A percentile compares a stretch with the other conserved stretches of the same genome.
These are phyloP conservation scores for Zymoseptoria pseudotritici DNA, from an alignment of 2,329 filamentous ascomycete genomes.

Conservation along the genomic window DNA sequence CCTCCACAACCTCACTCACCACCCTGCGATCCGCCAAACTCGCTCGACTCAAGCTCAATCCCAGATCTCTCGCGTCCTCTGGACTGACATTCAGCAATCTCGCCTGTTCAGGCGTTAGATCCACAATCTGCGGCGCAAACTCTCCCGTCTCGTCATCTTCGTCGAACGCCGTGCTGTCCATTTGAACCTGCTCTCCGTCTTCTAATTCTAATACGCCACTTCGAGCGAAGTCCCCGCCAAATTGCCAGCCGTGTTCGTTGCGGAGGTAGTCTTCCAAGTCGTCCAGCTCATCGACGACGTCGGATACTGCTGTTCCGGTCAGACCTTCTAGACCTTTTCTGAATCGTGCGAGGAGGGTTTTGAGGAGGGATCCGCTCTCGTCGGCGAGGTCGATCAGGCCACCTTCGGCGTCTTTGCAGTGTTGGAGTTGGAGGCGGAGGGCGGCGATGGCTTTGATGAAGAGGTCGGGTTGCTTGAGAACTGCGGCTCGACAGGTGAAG, in stretches of 20 bases:
- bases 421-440: slow-evolving; percentile 47
- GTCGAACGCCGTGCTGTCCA: slow-evolving; percentile 44
- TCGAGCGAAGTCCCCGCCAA: slow-evolving; percentile 47
- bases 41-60: slow-evolving; percentile 13
- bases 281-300: slow-evolving; percentile 47
- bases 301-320: slow-evolving; percentile 29
- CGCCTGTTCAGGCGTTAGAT: slow-evolving; percentile 41
- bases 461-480: slow-evolving; percentile 41
- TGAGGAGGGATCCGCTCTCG: slow-evolving; percentile 45
- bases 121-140: slow-evolving; percentile 56
- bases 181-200: slow-evolving; percentile 55
- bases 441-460: slow-evolving; percentile 46
- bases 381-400: slow-evolving; percentile 54
- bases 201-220: slow-evolving; percentile 54
- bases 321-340: slow-evolving; percentile 45
- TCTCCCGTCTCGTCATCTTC: slow-evolving; percentile 59
- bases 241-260: slow-evolving; percentile 51
- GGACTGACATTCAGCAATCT: slow-evolving; percentile 29
- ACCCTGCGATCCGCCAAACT: slow-evolving; percentile 15
- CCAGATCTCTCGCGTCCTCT: slow-evolving; percentile 21
- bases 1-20: slow-evolving; percentile 29
- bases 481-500: slow-evolving; percentile 49
- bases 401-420: slow-evolving; percentile 52
- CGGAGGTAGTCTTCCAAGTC: slow-evolving; percentile 49
- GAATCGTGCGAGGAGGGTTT: slow-evolving; percentile 46